Evolutionary conservation across 2,329 filamentous ascomycete species (phyloP).

Genomic region (Gnomoniopsis smithogilvyi): DNA sequence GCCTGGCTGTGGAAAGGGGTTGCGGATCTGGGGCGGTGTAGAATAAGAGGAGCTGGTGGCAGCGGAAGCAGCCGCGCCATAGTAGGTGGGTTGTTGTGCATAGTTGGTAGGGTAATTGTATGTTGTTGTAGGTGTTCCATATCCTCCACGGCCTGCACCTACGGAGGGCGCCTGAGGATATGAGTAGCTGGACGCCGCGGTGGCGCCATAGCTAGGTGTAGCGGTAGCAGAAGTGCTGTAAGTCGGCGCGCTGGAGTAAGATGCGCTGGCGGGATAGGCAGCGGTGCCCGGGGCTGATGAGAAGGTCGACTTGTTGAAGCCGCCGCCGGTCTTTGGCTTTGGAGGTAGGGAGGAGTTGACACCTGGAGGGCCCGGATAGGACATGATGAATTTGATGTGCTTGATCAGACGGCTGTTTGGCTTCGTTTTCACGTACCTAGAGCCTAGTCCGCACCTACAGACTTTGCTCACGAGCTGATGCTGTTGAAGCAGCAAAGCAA

Average conservation of each 20-base stretch:
- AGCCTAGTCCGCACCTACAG: constrained; percentile 31
- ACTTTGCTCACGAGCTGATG: constrained; percentile 9
- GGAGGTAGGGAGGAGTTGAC: constrained; percentile 69
- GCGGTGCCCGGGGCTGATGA: constrained; percentile 34
- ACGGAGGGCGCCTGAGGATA: constrained; percentile 33
- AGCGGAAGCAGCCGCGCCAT: constrained; percentile 36
- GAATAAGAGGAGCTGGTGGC: constrained; percentile 35
- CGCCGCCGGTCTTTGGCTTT: constrained; percentile 50
- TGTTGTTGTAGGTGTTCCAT: constrained; percentile 24
- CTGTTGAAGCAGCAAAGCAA: background rate
- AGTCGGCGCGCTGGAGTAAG: constrained; percentile 33
- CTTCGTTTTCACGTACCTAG: constrained; percentile 47
- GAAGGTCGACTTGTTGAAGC: constrained; percentile 55
- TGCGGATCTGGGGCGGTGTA: constrained; percentile 67
- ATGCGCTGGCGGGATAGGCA: constrained; percentile 24
- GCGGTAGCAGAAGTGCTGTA: constrained; percentile 32
- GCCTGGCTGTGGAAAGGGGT: constrained; percentile 72
- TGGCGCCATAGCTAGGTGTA: constrained; percentile 41
- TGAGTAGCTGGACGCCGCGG: constrained; percentile 24
- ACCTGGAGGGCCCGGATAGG: constrained; percentile 85
- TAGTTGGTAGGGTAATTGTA: constrained; percentile 24
- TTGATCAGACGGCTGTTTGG: constrained; percentile 23
- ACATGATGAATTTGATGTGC: constrained; percentile 68
- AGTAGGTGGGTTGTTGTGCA: constrained; percentile 37
- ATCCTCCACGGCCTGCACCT: constrained; percentile 26